Conservation (phyloP, 192 early-diverging fungal genomes). For the Coemansia sp. region DNA sequence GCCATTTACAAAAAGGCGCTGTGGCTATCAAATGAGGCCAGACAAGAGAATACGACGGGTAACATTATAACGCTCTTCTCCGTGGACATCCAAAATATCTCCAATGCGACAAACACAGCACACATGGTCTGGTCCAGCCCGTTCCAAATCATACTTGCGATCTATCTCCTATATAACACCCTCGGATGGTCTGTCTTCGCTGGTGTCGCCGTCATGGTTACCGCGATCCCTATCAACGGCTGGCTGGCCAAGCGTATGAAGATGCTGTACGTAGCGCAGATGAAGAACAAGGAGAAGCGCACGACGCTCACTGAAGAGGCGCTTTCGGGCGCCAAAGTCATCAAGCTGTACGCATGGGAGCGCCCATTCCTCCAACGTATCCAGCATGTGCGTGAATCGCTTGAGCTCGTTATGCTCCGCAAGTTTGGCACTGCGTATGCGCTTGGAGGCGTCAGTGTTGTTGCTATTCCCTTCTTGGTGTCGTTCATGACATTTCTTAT, state of each 20-base stretch:
- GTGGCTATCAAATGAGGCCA: slow-evolving; percentile 71
- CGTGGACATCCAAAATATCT: slow-evolving; percentile 64
- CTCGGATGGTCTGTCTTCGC: slow-evolving; percentile 85
- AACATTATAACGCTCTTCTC: slow-evolving; percentile 72
- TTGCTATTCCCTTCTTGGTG: slow-evolving; percentile 88
- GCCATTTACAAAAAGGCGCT: slow-evolving; percentile 88
- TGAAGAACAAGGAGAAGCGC: slow-evolving; percentile 80
- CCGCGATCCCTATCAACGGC: slow-evolving; percentile 79
- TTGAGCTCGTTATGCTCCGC: slow-evolving; percentile 75
- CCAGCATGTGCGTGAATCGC: slow-evolving; percentile 65
- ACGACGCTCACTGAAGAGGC: slow-evolving; percentile 82
- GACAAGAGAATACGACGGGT: slow-evolving; percentile 81
- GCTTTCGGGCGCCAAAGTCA: slow-evolving; percentile 88
- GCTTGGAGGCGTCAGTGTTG: slow-evolving; percentile 72
- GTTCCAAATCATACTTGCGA: slow-evolving; percentile 72
- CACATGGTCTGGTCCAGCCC: slow-evolving; percentile 81
- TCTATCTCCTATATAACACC: slow-evolving; percentile 79
- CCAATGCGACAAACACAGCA: slow-evolving; percentile 60
- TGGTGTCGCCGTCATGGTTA: slow-evolving; percentile 79
- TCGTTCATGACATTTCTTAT: slow-evolving; percentile 81
- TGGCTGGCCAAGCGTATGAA: slow-evolving; percentile 65
- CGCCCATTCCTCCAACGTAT: slow-evolving; percentile 69
- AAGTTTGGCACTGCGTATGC: slow-evolving; percentile 72
- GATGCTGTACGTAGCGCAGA: slow-evolving; percentile 73
- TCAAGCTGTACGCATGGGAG: slow-evolving; percentile 97